Evolutionary conservation across 495 filamentous ascomycete species (phyloP), one percentile per base, ranked within the genome.

Genomic region (Aspergillus carlsbadensis): DNA sequence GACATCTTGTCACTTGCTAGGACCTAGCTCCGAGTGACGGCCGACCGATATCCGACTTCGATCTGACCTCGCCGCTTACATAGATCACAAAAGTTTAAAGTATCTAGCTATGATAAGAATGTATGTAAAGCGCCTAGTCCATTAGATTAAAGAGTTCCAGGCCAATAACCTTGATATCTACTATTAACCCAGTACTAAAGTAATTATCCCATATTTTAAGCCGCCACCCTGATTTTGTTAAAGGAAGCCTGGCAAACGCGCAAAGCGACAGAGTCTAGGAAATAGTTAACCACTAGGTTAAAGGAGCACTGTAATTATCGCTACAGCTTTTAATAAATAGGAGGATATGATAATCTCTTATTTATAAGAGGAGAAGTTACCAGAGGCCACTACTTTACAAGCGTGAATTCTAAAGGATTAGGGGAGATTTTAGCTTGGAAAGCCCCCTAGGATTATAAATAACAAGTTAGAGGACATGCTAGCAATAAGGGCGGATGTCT

Each of bases 271-370:
- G 31, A 17, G 14, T 21, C 7, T n/a, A 48, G 10, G 29, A 31
- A 42, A 53, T 43, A 43, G 10, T 43, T 18, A 53, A 20, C 18
- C 6, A 7, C 14, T 41, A 10, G 15, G 15, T 41, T 18, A 18
- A 17, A 2, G 10, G 10, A 3, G 3, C 7, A 6, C n/a, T 41
- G 6, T 18, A 41, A 17, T 17, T 18, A 33, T 8, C 10, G 17
- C 10, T 41, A 53, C 24, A 43, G 26, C 37, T n/a, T n/a, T n/a
- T n/a, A n/a, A n/a, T 53, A 53, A 29, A 42, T 42, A 53, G 15
- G 33, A 53, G 18, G 24, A 18, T 42, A 26, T 20, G 14, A 42
- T 53, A 42, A 41, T 20, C 40, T 52, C 10, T n/a, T 37, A 4
- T 13, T 41, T 29, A 53, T 17, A 36, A 53, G 10, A 53, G 22